A percentile compares a stretch with the other conserved stretches of the same genome.
Evolutionary conservation across 805 yeast genomes (phyloP).

Genomic region (Kluyveromyces siamensis): DNA sequence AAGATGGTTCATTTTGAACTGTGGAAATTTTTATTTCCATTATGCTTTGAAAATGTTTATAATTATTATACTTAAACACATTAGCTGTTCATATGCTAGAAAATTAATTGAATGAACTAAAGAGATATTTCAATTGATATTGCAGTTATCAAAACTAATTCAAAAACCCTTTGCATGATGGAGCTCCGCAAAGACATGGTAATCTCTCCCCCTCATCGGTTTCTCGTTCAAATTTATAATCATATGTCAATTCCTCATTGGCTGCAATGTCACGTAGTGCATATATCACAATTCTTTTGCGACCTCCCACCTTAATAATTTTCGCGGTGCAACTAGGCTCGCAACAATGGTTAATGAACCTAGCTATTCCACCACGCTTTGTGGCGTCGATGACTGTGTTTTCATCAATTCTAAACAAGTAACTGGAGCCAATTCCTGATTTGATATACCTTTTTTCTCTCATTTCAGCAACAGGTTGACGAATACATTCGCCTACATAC

Average conservation of each 20-base stretch:
- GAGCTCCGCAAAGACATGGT: constrained; percentile 91
- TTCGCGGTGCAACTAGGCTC: constrained; percentile 97
- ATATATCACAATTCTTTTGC: constrained; percentile 87
- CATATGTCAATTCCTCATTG: constrained; percentile 90
- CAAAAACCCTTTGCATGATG: constrained; percentile 86
- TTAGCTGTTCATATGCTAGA: no score
- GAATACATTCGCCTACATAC: constrained; percentile 89
- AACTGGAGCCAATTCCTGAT: constrained; percentile 93
- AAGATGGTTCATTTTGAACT: no score
- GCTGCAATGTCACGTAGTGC: constrained; percentile 82
- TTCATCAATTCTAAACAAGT: constrained; percentile 86
- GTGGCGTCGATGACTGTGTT: constrained; percentile 96
- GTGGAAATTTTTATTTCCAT: no score
- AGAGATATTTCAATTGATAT: no score
- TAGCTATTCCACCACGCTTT: constrained; percentile 91
- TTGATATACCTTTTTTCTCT: constrained; percentile 78
- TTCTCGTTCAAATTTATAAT: constrained; percentile 90
- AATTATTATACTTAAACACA: no score
- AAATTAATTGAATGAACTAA: no score
- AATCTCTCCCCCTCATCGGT: constrained; percentile 80
- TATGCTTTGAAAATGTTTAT: no score
- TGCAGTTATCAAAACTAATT: constrained; percentile 35
- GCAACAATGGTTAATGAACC: constrained; percentile 96
- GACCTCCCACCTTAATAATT: constrained; percentile 90
- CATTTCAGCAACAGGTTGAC: constrained; percentile 91